Conservation (phyloP, 2,329 filamentous ascomycete genomes). For the Cyphellophora attinorum region DNA sequence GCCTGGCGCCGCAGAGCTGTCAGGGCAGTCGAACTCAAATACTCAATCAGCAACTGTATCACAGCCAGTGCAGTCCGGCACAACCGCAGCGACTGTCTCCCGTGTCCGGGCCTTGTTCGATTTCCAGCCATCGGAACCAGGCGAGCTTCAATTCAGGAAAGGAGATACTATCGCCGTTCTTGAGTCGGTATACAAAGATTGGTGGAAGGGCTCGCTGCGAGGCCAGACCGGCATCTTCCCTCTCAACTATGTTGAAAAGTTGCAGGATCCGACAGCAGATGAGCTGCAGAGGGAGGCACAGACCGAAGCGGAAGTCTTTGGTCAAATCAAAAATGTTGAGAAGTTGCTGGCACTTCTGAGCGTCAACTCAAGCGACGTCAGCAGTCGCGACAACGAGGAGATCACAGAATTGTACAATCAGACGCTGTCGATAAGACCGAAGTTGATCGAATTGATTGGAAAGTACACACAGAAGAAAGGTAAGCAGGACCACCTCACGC, state of each 20-base stretch:
- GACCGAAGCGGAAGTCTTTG: slow-evolving; percentile 78
- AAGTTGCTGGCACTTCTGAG: slow-evolving; percentile 82
- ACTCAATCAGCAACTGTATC: slow-evolving; percentile 35
- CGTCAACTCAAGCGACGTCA: slow-evolving; percentile 67
- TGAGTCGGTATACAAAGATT: slow-evolving; percentile 97
- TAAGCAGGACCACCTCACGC: slow-evolving; percentile 29
- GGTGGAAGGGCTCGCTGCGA: slow-evolving; percentile 94
- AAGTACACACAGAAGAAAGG: slow-evolving; percentile 99
- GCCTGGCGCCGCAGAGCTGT: slow-evolving; percentile 23
- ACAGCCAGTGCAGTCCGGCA: slow-evolving; percentile 63
- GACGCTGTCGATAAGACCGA: slow-evolving; percentile 86
- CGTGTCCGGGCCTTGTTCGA: slow-evolving; percentile 89
- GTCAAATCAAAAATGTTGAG: slow-evolving; percentile 67
- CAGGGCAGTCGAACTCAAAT: slow-evolving; percentile 22
- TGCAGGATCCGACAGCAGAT: slow-evolving; percentile 86
- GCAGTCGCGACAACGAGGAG: slow-evolving; percentile 91
- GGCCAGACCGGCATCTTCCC: slow-evolving; percentile 97
- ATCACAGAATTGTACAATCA: slow-evolving; percentile 87
- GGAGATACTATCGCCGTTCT: slow-evolving; percentile 95
- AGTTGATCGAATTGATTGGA: slow-evolving; percentile 94
- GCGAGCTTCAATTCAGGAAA: slow-evolving; percentile 91
- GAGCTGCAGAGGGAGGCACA: slow-evolving; percentile 92
- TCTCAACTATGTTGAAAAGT: slow-evolving; percentile 96
- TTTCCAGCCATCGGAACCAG: slow-evolving; percentile 86
- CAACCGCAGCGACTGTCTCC: slow-evolving; percentile 91